A percentile compares a stretch with the other conserved stretches of the same genome.
These are phyloP conservation scores for Saccharomycopsis sp. DNA, from an alignment of 805 yeast species.

Conservation along the genomic window DNA sequence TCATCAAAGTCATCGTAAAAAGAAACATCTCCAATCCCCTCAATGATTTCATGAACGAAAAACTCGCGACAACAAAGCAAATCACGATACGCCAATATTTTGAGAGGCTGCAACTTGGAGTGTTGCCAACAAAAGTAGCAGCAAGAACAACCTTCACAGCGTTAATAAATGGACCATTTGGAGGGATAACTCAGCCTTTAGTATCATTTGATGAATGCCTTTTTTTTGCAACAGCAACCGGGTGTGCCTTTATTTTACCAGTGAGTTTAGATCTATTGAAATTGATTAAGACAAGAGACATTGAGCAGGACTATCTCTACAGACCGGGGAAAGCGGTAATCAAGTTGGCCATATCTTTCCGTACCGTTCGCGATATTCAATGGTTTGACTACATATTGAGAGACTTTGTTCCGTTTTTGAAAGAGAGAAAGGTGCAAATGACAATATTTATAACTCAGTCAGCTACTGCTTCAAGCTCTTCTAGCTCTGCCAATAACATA, in stretches of 20 bases:
- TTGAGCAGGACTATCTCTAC: constrained; percentile 28
- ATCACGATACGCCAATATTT: background rate
- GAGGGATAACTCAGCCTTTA: constrained; percentile 37
- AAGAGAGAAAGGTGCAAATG: constrained; percentile 25
- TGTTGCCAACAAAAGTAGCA: background rate
- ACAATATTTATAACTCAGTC: constrained; percentile 27
- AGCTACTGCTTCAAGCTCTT: constrained; percentile 16
- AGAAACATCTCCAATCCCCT: background rate
- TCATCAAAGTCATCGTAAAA: background rate
- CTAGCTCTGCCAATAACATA: background rate
- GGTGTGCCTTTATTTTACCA: constrained; percentile 41
- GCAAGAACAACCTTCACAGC: constrained; percentile 28
- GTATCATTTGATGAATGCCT: constrained; percentile 35
- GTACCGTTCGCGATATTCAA: constrained; percentile 24
- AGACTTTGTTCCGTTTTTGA: constrained; percentile 24
- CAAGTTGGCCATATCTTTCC: constrained; percentile 32
- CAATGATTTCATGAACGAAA: background rate
- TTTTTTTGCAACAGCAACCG: constrained; percentile 40
- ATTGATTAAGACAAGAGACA: constrained; percentile 22
- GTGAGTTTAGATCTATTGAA: constrained; percentile 36
- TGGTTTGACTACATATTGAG: constrained; percentile 35
- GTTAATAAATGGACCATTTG: constrained; percentile 40
- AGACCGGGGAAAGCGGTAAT: constrained; percentile 30
- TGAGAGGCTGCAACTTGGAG: background rate
- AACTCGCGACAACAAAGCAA: background rate